Conservation (phyloP, 1,284 basidiomycete genomes). For the Irpex sp. region DNA sequence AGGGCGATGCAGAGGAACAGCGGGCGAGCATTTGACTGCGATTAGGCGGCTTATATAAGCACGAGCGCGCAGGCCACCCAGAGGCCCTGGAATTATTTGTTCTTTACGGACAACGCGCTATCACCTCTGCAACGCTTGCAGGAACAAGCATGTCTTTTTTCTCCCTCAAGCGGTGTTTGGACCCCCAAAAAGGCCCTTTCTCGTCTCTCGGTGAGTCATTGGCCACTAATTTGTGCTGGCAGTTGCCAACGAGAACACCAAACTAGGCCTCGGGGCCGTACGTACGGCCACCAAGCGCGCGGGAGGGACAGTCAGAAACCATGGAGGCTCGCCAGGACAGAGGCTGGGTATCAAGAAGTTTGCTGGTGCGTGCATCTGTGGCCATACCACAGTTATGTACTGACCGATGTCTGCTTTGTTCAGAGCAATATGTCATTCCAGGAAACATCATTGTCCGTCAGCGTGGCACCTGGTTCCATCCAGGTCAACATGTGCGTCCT, state of each 20-base stretch:
- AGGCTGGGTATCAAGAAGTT: conserved; percentile 93
- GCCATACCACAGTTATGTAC: neutral
- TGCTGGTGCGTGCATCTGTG: conserved; percentile 57
- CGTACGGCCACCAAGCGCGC: conserved; percentile 94
- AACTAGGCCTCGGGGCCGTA: conserved; percentile 54
- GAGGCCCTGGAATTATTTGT: neutral
- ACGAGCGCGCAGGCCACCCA: conserved; percentile 3
- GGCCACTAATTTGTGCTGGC: conserved; percentile 12
- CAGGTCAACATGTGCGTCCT: conserved; percentile 80
- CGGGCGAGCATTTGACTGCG: conserved; percentile 13
- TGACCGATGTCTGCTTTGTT: neutral
- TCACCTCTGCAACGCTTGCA: neutral
- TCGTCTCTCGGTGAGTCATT: conserved; percentile 40
- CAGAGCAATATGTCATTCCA: conserved; percentile 85
- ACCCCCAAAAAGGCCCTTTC: conserved; percentile 41
- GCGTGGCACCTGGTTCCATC: conserved; percentile 85
- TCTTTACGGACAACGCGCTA: neutral
- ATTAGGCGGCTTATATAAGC: conserved; percentile 11
- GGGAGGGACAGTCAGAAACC: conserved; percentile 81
- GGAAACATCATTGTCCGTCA: conserved; percentile 95
- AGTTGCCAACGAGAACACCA: conserved; percentile 11
- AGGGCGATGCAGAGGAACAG: conserved; percentile 7
- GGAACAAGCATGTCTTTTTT: conserved; percentile 39
- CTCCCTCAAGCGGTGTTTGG: conserved; percentile 31
- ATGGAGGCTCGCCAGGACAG: conserved; percentile 87